Evolutionary conservation across 352 stramenopile genomes (phyloP), one percentile per base, ranked within the genome.

Genomic region (Globisporangium rhizosaccharum): DNA sequence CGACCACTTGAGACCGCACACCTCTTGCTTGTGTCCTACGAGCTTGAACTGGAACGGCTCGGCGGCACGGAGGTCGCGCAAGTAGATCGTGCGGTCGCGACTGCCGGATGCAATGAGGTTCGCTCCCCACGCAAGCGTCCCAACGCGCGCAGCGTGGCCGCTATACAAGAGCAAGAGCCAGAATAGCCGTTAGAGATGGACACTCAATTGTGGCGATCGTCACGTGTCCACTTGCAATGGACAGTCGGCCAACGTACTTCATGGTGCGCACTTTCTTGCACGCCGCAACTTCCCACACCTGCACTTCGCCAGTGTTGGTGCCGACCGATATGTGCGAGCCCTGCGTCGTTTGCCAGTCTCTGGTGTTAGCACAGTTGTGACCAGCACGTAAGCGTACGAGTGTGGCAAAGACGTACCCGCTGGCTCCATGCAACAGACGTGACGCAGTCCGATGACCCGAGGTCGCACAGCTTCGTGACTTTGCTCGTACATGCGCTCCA

Each of bases 1-100:
- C 2, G 89, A 98, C 95, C 96, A 99, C 55, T 97, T 97, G 20
- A 99, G 72, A 11, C 97, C 97, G 66, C 97, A 99, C 9, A 99
- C 93, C 73, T 94, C 74, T 62, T 93, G 83, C 51, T 87, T 88
- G 69, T 93, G 83, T 6, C 81, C 79, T 26, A 71, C 70, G 20
- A 93, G 67, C 50, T 80, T 81, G 57, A 71, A 71, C 49, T 81
- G 71, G 42, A 77, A 87, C 30, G 72, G 57, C 44, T 84, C 72
- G 6, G 81, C 68, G 2, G 76, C 73, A 23, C 96, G 82, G 28
- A 98, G 67, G 66, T 99, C 96, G 8, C 93, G 85, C 58, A 98
- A 60, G 56, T 93, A 89, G 66, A 99, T 98, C 45, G 79, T 81
- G 54, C 93, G 76, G 75, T 99, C 96, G 7, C 96, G 90, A 72